These are phyloP conservation scores for Oryza coarctata DNA, from an alignment of 176 grass and related monocot species.

Conservation along the genomic window DNA sequence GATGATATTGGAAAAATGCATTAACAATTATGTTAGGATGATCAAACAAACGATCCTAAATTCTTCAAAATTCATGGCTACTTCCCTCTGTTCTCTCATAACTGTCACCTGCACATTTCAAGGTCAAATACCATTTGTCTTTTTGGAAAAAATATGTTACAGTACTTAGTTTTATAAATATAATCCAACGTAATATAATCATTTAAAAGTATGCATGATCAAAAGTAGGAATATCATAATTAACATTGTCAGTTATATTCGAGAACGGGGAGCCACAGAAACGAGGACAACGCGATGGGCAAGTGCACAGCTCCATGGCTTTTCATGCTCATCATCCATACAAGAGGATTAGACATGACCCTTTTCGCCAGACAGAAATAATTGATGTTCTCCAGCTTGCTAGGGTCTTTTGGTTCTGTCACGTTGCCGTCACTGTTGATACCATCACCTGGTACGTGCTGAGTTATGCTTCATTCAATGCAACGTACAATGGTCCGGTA, in stretches of 20 bases:
- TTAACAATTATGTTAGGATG: background rate
- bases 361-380: slow-evolving; percentile 1
- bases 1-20: background rate
- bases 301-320: background rate
- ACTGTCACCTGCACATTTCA: too few relatives aligned
- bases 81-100: too few relatives aligned
- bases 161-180: too few relatives aligned
- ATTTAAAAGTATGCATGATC: too few relatives aligned
- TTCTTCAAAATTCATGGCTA: too few relatives aligned
- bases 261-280: too few relatives aligned
- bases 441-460: slow-evolving; percentile 1
- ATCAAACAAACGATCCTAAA: background rate
- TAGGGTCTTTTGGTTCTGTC: slow-evolving; percentile 16
- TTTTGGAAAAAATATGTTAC: too few relatives aligned
- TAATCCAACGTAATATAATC: too few relatives aligned
- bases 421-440: slow-evolving; percentile 35
- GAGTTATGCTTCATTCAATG: slow-evolving; percentile 22
- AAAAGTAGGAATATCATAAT: too few relatives aligned
- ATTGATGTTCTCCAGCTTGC: background rate
- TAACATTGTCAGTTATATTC: too few relatives aligned
- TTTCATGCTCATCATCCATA: slow-evolving; percentile 8
- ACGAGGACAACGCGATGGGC: too few relatives aligned
- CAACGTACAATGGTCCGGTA: slow-evolving; percentile 5
- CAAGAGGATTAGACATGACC: slow-evolving; percentile 1
- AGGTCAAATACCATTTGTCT: too few relatives aligned